Base-by-base conservation (phyloP, 1,284 basidiomycete species). In the Microbotryum intermedium region DNA sequence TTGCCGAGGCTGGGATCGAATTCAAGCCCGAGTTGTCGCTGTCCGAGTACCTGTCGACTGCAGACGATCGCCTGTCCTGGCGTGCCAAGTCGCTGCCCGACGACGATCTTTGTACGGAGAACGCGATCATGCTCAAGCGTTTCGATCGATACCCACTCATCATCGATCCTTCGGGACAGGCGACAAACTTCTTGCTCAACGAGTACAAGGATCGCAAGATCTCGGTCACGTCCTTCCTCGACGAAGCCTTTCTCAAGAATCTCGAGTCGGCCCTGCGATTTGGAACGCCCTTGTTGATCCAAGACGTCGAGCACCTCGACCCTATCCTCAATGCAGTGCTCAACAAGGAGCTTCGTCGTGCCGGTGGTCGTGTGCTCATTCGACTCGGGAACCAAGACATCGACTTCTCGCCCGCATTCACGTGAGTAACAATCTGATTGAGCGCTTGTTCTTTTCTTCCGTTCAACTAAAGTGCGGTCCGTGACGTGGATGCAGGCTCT, bases 121-220 rank as follows among this genome's bases (percentile, higher is more conserved):
- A 99, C 73, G 95, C 95, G 11, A 94, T 98, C 77, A 98, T 95
- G 89, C 84, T 99, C 73, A 93, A 95, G 74, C 86, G 91, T 50
- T 97, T 94, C 83, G 92, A 92, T 73, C 89, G 95, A 20, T 98
- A 97, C 74, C 97, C 95, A 3, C 83, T 99, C 57, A 90, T 99
- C 68, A 92, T 99, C 71, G 95, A 99, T 74, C 95, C 95, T 2
- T 97, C 94, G 0, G 95, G 95, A n/a, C 95, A 98, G 74, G 94
- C 95, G 1, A 93, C 91, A 0, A 82, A 84, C 3, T 99, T 94
- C 83, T 77, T 98, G 58, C 80, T 93, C 67, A 94, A 95, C 71
- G 88, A 97, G 74, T 95, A 94, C 80, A 88, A 86, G 75, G 88
- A 93, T 56, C 85, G 92, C 69, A 98, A 98, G 79, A 93, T 98